Evolutionary conservation across 2,329 filamentous ascomycete genomes (phyloP).

Genomic region (Trematosphaeria pertusa): DNA sequence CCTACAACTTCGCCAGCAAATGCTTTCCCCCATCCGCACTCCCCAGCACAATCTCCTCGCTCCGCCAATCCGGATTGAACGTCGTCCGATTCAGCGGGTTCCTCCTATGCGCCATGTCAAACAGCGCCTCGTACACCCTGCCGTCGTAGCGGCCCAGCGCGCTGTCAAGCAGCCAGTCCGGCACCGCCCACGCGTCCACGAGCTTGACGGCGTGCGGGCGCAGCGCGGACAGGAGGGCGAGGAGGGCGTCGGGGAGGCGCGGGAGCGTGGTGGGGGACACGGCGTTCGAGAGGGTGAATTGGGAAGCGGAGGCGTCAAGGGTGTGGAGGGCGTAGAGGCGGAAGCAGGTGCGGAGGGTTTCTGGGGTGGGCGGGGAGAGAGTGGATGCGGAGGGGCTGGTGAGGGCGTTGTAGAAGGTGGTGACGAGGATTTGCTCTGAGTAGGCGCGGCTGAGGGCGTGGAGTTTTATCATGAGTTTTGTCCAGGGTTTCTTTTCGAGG

Average conservation of each 20-base stretch:
- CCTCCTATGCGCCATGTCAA: constrained; percentile 57
- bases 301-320: too few species aligned
- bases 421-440: constrained; percentile 58
- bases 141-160: constrained; percentile 60
- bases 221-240: constrained; percentile 56
- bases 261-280: constrained; percentile 52
- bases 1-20: constrained; percentile 35
- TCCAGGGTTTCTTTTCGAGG: constrained; percentile 57
- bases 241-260: constrained; percentile 49
- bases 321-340: constrained; percentile 58
- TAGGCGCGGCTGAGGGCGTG: constrained; percentile 54
- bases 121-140: constrained; percentile 62
- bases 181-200: constrained; percentile 61
- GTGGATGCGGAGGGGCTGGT: constrained; percentile 12
- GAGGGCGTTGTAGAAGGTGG: constrained; percentile 55
- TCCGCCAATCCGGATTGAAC: constrained; percentile 59
- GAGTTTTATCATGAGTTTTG: constrained; percentile 52
- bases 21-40: constrained; percentile 48
- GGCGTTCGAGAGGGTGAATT: constrained; percentile 51
- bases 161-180: constrained; percentile 61
- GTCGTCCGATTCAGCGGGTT: constrained; percentile 60
- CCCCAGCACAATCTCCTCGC: constrained; percentile 58
- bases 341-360: constrained; percentile 53
- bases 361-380: constrained; percentile 36
- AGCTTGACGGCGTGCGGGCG: constrained; percentile 60